Conservation (phyloP, 805 yeast genomes). For the Kuraishia piskuri region DNA sequence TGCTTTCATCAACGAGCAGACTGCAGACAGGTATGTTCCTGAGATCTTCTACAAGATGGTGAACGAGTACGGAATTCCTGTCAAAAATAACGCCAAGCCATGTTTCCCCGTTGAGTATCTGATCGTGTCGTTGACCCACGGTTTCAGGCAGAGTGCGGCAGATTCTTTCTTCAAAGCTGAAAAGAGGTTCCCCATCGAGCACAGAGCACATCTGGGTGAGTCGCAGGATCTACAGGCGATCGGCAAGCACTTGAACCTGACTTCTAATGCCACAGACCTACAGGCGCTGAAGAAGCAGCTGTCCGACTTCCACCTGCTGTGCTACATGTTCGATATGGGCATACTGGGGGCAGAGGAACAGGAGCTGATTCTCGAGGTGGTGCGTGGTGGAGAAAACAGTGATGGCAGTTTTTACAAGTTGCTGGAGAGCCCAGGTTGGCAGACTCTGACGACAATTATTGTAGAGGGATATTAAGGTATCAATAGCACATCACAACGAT, state of each 20-base stretch:
- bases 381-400: slow-evolving; percentile 35
- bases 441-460: slow-evolving; percentile 55
- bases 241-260: slow-evolving; percentile 37
- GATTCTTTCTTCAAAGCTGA: slow-evolving; percentile 38
- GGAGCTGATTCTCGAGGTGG: slow-evolving; percentile 37
- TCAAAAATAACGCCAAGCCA: slow-evolving; percentile 84
- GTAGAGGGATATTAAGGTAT: neutral
- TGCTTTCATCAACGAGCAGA: slow-evolving; percentile 72
- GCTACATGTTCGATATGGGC: slow-evolving; percentile 45
- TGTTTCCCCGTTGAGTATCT: slow-evolving; percentile 90
- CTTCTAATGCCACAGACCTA: slow-evolving; percentile 12
- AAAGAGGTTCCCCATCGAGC: slow-evolving; percentile 63
- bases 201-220: slow-evolving; percentile 68
- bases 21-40: slow-evolving; percentile 77
- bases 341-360: slow-evolving; percentile 52
- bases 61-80: slow-evolving; percentile 83
- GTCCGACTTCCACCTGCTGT: slow-evolving; percentile 73
- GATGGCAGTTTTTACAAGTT: slow-evolving; percentile 26
- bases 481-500: too few relatives aligned
- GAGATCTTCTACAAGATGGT: slow-evolving; percentile 79
- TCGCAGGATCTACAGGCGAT: slow-evolving; percentile 58
- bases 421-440: slow-evolving; percentile 72
- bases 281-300: slow-evolving; percentile 25
- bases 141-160: slow-evolving; percentile 64
- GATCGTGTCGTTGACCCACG: slow-evolving; percentile 82